phyloP scores from a whole-genome alignment of 305 asterid species.

The Solanum hybrid region DNA sequence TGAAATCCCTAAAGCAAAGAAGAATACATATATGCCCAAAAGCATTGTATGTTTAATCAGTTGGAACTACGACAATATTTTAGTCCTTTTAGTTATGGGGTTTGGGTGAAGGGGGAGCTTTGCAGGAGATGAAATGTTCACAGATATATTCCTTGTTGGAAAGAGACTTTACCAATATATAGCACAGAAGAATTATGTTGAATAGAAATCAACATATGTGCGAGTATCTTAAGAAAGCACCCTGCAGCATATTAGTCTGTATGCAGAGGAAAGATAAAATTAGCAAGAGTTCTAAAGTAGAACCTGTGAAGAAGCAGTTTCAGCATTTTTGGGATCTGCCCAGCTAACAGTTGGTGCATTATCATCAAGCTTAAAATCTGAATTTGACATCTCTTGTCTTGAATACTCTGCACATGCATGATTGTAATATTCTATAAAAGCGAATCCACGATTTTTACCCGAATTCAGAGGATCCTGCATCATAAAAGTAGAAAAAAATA shows the following conservation, averaged over 20 bases:
- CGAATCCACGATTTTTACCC: conserved; percentile 86
- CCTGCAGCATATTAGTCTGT: background rate
- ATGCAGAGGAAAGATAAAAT: background rate
- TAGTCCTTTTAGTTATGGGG: background rate
- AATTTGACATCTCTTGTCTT: conserved; percentile 70
- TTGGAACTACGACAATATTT: background rate
- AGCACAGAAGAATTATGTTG: background rate
- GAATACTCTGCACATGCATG: conserved; percentile 98
- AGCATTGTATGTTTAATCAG: background rate
- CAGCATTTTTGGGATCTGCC: conserved; percentile 94
- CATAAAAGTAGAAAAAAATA: background rate
- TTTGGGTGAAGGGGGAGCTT: background rate
- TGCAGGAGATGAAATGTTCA: background rate
- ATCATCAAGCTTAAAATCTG: conserved; percentile 80
- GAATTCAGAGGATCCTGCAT: conserved; percentile 79
- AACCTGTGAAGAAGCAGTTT: conserved; percentile 83
- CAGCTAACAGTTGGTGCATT: conserved; percentile 98
- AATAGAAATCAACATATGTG: background rate
- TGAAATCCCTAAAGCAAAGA: background rate
- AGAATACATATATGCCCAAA: background rate
- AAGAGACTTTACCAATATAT: background rate
- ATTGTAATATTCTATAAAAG: conserved; percentile 84
- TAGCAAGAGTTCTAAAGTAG: background rate
- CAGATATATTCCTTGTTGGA: background rate
- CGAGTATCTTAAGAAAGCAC: background rate